Evolutionary conservation across 129 eudicot species (phyloP).

Genomic region (Chrysanthemum seticuspe): DNA sequence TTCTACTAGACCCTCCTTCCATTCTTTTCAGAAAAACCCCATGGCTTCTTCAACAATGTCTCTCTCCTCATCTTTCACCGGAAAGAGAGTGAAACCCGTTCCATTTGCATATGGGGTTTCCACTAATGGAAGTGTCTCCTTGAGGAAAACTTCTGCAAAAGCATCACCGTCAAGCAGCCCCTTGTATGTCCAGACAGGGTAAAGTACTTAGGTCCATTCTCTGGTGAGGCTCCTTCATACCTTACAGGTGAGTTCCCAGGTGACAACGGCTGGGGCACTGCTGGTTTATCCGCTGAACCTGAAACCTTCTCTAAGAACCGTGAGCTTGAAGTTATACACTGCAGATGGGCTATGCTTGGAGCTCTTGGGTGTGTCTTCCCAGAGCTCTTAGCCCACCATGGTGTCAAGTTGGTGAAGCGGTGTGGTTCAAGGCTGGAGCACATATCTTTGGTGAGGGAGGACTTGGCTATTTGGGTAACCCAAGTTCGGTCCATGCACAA

Average conservation of each 20-base stretch:
- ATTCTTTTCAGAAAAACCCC: neutral
- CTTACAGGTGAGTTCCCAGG: constrained; percentile 27
- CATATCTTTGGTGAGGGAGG: constrained; percentile 25
- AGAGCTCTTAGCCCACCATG: constrained; percentile 11
- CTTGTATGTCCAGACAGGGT: constrained; percentile 27
- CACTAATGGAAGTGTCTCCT: neutral
- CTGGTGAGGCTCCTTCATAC: constrained; percentile 29
- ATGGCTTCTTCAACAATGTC: constrained; percentile 29
- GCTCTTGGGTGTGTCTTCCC: constrained; percentile 27
- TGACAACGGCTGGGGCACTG: constrained; percentile 25
- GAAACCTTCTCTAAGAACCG: constrained; percentile 20
- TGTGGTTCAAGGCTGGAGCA: constrained; percentile 29
- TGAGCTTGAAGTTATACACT: constrained; percentile 11
- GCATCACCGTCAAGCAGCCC: constrained; percentile 3
- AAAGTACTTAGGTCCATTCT: constrained; percentile 27
- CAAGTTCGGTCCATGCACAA: constrained; percentile 16
- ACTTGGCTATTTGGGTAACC: neutral
- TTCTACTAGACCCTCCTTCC: neutral
- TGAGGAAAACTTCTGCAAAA: constrained; percentile 21
- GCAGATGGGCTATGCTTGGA: neutral
- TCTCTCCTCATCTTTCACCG: constrained; percentile 20
- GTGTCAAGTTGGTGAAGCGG: constrained; percentile 28
- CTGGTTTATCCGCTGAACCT: constrained; percentile 15
- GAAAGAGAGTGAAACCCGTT: constrained; percentile 14
- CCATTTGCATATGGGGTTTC: constrained; percentile 6